Percentiles rank a stretch among this genome's conserved stretches.
Conservation (phyloP, 2,329 filamentous ascomycete genomes). For the Teratosphaeria destructans region DNA sequence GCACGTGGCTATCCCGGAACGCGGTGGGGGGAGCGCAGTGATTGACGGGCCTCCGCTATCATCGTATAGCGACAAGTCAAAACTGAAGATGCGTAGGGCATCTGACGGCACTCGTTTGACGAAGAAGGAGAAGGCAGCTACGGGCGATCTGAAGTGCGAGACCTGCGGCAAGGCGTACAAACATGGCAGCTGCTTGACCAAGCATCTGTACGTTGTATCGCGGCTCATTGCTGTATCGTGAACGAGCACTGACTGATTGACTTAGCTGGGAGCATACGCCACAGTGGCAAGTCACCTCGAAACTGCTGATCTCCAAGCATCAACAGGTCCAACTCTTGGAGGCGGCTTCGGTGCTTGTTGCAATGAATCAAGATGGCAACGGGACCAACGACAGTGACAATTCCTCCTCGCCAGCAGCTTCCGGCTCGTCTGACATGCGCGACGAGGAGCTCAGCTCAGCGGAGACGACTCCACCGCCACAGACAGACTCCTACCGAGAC, state of each 20-base stretch:
- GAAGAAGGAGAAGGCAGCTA: conserved; percentile 73
- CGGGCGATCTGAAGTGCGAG: conserved; percentile 85
- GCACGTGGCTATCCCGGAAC: conserved; percentile 25
- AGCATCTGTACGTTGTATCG: conserved; percentile 81
- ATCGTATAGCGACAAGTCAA: conserved; percentile 39
- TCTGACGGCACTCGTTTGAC: conserved; percentile 78
- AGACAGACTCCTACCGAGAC: conserved; percentile 47
- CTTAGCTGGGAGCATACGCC: conserved; percentile 97
- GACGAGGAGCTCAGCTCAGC: conserved; percentile 72
- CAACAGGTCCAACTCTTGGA: conserved; percentile 97
- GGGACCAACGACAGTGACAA: conserved; percentile 66
- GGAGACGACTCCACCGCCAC: conserved; percentile 85
- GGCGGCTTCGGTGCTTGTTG: conserved; percentile 88
- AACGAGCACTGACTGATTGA: conserved; percentile 6
- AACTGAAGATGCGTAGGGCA: conserved; percentile 49
- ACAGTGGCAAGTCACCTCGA: conserved; percentile 94
- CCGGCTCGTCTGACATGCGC: conserved; percentile 63
- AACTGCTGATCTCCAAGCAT: conserved; percentile 97
- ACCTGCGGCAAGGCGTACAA: conserved; percentile 99
- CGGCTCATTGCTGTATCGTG: not conserved
- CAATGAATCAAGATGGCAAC: conserved; percentile 64
- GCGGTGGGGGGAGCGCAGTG: conserved; percentile 41
- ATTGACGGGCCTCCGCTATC: conserved; percentile 57
- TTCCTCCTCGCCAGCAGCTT: conserved; percentile 76
- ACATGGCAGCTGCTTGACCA: conserved; percentile 99